These are phyloP conservation scores for Eremothecium gossypii DNA, from an alignment of 1,139 yeast genomes.

Conservation along the genomic window DNA sequence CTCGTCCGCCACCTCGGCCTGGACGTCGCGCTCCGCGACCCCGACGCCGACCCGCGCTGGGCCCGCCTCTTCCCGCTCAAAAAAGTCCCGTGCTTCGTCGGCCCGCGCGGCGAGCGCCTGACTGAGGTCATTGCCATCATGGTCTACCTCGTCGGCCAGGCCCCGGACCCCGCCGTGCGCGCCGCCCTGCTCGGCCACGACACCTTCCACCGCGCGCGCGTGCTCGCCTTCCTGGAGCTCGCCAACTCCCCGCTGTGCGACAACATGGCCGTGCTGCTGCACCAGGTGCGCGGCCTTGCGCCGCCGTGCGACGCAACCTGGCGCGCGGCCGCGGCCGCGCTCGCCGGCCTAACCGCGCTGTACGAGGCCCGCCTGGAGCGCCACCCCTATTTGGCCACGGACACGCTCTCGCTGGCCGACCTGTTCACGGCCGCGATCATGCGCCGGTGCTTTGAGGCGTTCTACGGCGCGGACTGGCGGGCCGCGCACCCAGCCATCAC, in stretches of 20 bases:
- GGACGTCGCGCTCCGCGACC: conserved; percentile 52
- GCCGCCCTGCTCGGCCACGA: conserved; percentile 48
- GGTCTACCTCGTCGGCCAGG: conserved; percentile 32
- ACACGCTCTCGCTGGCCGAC: conserved; percentile 76
- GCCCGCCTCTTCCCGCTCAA: conserved; percentile 56
- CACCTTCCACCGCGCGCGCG: conserved; percentile 49
- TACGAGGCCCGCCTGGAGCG: conserved; percentile 54
- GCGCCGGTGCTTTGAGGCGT: conserved; percentile 54
- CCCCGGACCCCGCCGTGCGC: conserved; percentile 23
- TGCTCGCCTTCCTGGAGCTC: conserved; percentile 77
- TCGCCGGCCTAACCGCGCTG: conserved; percentile 35
- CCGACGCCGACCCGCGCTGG: conserved; percentile 38
- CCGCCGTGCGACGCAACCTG: conserved; percentile 69
- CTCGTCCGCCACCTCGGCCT: conserved; percentile 61
- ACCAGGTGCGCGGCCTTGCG: conserved; percentile 40
- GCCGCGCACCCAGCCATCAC: conserved; percentile 59
- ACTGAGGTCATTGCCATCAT: conserved; percentile 71
- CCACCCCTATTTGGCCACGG: conserved; percentile 79
- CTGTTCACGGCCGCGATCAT: conserved; percentile 47
- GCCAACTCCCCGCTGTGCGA: conserved; percentile 61
- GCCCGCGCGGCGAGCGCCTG: conserved; percentile 64
- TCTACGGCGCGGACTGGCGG: conserved; percentile 76
- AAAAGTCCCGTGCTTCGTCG: conserved; percentile 70
- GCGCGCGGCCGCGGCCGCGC: conserved; percentile 40
- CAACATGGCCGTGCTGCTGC: conserved; percentile 32